Evolutionary conservation across 192 early-diverging fungal genomes (phyloP).

Genomic region (Podila clonocystis): DNA sequence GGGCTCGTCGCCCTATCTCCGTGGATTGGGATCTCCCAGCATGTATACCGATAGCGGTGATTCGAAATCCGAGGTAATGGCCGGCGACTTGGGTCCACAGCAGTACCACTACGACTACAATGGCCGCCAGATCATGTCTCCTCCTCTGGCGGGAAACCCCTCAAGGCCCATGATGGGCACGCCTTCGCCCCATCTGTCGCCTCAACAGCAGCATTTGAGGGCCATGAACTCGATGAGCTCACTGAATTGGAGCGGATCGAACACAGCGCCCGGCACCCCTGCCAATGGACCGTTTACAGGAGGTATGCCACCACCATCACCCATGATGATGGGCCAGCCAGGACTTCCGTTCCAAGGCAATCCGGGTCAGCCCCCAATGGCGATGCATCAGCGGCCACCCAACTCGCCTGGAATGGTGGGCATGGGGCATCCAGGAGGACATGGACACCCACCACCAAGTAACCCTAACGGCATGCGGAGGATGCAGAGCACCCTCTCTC

Average conservation of each 20-base stretch:
- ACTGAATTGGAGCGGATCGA: not conserved
- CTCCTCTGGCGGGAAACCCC: slow-evolving; percentile 38
- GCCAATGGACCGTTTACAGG: not conserved
- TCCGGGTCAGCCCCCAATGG: not conserved
- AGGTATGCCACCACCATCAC: slow-evolving; percentile 10
- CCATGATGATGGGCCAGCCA: slow-evolving; percentile 26
- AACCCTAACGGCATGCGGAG: slow-evolving; percentile 1
- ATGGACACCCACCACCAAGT: not conserved
- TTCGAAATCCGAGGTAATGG: slow-evolving; percentile 15
- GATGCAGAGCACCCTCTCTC: not conserved
- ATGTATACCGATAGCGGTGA: slow-evolving; percentile 17
- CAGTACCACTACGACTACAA: slow-evolving; percentile 52
- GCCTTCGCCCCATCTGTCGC: not conserved
- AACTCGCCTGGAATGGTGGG: not conserved
- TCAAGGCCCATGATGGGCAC: slow-evolving; percentile 24
- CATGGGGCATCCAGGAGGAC: not conserved
- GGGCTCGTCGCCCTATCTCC: slow-evolving; percentile 47
- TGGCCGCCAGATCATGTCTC: slow-evolving; percentile 35
- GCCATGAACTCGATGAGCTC: not conserved
- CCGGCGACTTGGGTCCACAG: slow-evolving; percentile 45
- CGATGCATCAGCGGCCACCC: slow-evolving; percentile 1
- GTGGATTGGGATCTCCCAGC: not conserved
- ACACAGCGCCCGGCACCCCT: not conserved
- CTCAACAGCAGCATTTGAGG: not conserved
- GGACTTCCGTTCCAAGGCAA: not conserved